Evolutionary conservation across 2,329 filamentous ascomycete species (phyloP).

Genomic region (Escovopsis sp.): DNA sequence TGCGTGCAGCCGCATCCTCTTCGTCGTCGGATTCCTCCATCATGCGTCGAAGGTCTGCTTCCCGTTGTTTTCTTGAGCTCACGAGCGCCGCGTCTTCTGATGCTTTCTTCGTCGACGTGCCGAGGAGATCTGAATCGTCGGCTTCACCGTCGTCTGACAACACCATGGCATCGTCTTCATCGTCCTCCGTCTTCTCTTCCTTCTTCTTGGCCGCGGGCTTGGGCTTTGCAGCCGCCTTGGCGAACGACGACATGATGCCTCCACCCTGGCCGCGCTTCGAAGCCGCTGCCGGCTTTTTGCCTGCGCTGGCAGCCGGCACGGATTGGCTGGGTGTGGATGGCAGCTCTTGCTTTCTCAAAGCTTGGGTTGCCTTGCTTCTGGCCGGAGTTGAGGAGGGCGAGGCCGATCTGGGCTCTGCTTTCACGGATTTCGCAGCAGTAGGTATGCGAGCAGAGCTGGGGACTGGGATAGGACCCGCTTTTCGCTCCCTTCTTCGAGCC

Average conservation of each 20-base stretch:
- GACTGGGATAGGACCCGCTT: constrained; percentile 13
- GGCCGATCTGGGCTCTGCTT: constrained; percentile 16
- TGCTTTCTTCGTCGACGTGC: constrained; percentile 11
- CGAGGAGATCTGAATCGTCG: constrained; percentile 21
- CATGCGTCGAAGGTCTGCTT: constrained; percentile 26
- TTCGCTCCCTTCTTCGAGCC: constrained; percentile 38
- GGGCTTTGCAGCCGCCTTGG: constrained; percentile 38
- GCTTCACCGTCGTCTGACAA: constrained; percentile 27
- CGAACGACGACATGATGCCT: constrained; percentile 67
- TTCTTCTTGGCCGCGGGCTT: constrained; percentile 26
- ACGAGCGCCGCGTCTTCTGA: constrained; percentile 12
- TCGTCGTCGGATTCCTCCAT: constrained; percentile 37
- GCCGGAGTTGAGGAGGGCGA: constrained; percentile 5
- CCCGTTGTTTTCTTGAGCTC: constrained; percentile 21
- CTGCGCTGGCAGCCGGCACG: constrained; percentile 11
- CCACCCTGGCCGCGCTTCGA: constrained; percentile 44
- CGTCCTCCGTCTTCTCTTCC: constrained; percentile 5
- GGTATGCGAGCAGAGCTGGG: constrained; percentile 13
- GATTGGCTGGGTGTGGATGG: constrained; percentile 11
- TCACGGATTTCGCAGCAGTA: constrained; percentile 13
- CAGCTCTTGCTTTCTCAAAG: constrained; percentile 18
- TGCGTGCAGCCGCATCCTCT: constrained; percentile 46
- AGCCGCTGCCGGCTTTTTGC: constrained; percentile 21
- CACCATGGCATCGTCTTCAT: constrained; percentile 13
- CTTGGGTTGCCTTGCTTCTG: constrained; percentile 2